Conservation (phyloP, 495 filamentous ascomycete species). For the Neurospora sp. region DNA sequence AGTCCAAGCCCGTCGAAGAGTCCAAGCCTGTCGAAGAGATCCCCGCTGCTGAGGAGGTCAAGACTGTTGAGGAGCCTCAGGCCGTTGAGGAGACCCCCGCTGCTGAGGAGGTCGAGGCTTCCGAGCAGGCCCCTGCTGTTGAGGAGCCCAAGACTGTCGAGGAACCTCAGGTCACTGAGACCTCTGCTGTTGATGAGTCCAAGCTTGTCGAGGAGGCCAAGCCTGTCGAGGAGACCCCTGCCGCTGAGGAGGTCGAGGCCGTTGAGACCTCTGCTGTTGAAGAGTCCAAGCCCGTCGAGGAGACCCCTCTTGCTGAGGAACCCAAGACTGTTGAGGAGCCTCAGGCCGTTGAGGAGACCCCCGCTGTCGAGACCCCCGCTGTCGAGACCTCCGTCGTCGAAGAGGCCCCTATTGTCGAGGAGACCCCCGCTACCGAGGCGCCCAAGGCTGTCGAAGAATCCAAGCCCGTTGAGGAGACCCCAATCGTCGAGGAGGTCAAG, state of each 20-base stretch:
- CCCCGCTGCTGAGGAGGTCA: background rate
- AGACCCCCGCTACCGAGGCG: constrained; percentile 3
- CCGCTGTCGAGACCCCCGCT: background rate
- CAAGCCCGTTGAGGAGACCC: constrained; percentile 1
- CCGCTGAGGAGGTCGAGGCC: background rate
- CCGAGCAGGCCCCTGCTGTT: too few relatives aligned
- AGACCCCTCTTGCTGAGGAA: constrained; percentile 1
- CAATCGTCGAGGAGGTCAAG: constrained; percentile 2
- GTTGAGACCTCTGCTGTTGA: too few relatives aligned
- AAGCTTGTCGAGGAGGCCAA: constrained; percentile 6
- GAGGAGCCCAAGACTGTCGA: background rate
- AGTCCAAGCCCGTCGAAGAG: background rate
- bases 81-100: constrained; percentile 2
- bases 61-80: constrained; percentile 5
- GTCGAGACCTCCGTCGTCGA: background rate
- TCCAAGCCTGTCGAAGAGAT: constrained; percentile 2
- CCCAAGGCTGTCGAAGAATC: constrained; percentile 5
- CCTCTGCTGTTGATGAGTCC: background rate
- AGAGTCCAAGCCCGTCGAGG: background rate
- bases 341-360: constrained; percentile 1
- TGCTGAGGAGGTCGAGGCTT: background rate
- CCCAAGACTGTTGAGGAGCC: too few relatives aligned
- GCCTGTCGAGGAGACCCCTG: constrained; percentile 2
- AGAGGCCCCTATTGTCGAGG: constrained; percentile 3
- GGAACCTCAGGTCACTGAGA: background rate